Evolutionary conservation across 176 grass and related monocot genomes (phyloP).

Genomic region (Rhynchospora pubera): DNA sequence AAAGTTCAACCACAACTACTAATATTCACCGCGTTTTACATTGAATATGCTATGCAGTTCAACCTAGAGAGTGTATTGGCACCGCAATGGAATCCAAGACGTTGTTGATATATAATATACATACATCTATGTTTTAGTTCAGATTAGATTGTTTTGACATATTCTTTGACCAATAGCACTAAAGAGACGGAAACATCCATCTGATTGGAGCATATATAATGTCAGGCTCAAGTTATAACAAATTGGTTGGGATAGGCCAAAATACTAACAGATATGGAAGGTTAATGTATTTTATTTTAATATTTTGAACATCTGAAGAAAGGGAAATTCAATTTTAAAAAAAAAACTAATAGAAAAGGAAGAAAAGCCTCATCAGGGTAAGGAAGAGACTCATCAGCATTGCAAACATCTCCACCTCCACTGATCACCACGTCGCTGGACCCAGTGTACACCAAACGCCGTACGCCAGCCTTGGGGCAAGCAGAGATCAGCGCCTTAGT

Average conservation of each 20-base stretch:
- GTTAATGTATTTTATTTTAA: background rate
- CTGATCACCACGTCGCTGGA: slow-evolving; percentile 49
- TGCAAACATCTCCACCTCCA: slow-evolving; percentile 30
- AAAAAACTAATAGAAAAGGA: background rate
- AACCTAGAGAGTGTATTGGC: background rate
- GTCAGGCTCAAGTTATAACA: background rate
- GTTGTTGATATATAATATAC: background rate
- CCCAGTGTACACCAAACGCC: slow-evolving; percentile 60
- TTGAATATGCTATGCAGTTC: background rate
- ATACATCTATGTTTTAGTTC: background rate
- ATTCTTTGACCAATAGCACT: background rate
- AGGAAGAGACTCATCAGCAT: slow-evolving; percentile 43
- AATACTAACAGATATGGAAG: background rate
- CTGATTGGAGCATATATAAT: background rate
- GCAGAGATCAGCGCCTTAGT: slow-evolving; percentile 49
- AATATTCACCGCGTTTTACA: background rate
- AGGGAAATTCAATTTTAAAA: background rate
- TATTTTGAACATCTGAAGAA: background rate
- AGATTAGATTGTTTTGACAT: background rate
- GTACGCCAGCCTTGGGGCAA: slow-evolving; percentile 38
- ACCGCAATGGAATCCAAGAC: background rate
- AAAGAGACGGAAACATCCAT: background rate
- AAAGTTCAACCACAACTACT: background rate
- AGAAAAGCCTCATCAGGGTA: slow-evolving; percentile 58
- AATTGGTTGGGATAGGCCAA: background rate